These are phyloP conservation scores for Penicillium sp. DNA, from an alignment of 2,329 filamentous ascomycete species.

Conservation along the genomic window DNA sequence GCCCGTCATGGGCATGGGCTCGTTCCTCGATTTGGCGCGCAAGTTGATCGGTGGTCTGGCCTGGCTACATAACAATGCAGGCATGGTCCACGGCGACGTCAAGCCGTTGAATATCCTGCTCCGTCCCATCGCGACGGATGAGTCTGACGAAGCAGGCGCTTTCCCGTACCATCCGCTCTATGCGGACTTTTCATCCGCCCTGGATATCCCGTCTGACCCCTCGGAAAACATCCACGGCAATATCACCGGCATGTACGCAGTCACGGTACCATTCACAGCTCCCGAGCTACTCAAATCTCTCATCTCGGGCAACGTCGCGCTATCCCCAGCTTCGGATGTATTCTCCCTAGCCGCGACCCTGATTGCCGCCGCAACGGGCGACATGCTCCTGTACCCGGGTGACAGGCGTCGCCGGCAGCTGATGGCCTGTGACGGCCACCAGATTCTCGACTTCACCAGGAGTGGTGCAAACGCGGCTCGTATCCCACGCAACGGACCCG, in stretches of 20 bases:
- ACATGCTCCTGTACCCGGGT: slow-evolving; percentile 44
- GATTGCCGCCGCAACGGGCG: slow-evolving; percentile 46
- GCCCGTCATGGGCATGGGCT: slow-evolving; percentile 41
- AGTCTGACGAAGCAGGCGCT: slow-evolving; percentile 7
- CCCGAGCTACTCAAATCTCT: slow-evolving; percentile 43
- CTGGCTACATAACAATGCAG: slow-evolving; percentile 44
- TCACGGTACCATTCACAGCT: slow-evolving; percentile 47
- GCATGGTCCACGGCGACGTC: slow-evolving; percentile 49
- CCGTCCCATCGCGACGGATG: slow-evolving; percentile 18
- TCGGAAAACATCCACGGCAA: not conserved
- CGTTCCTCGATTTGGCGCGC: slow-evolving; percentile 43
- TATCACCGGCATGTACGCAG: slow-evolving; percentile 35
- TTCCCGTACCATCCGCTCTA: slow-evolving; percentile 44
- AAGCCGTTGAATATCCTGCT: slow-evolving; percentile 49
- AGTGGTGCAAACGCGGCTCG: slow-evolving; percentile 38
- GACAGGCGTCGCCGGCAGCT: slow-evolving; percentile 40
- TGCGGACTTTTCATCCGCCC: slow-evolving; percentile 47
- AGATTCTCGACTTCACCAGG: slow-evolving; percentile 42
- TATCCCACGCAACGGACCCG: slow-evolving; percentile 41
- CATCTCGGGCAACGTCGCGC: slow-evolving; percentile 31
- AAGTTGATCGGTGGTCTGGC: slow-evolving; percentile 42
- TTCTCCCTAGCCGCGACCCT: slow-evolving; percentile 48
- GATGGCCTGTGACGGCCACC: slow-evolving; percentile 46
- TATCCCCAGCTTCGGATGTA: slow-evolving; percentile 44
- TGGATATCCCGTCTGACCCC: slow-evolving; percentile 19